These are phyloP conservation scores for Pulveroboletus sp. DNA, from an alignment of 768 basidiomycete species.

Conservation along the genomic window DNA sequence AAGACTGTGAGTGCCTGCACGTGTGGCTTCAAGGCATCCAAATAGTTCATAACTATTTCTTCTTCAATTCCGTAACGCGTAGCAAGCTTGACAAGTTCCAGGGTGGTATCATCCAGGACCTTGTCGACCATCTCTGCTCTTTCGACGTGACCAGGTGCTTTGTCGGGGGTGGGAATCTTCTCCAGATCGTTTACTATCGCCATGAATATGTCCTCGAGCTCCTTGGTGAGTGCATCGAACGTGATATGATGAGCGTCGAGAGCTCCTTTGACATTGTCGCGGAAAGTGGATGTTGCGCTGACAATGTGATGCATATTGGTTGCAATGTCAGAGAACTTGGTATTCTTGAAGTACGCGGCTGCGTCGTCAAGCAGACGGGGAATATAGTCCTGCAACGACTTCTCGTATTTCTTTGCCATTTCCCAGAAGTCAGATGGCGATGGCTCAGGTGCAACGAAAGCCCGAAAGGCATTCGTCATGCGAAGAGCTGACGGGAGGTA, in stretches of 20 bases:
- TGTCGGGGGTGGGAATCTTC: neutral
- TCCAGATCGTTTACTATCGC: neutral
- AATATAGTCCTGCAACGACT: conserved; percentile 1
- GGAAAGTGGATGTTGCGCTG: conserved; percentile 9
- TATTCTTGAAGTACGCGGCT: neutral
- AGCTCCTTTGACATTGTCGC: conserved; percentile 2
- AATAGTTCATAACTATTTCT: neutral
- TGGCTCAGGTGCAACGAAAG: neutral
- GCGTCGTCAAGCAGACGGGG: conserved; percentile 5
- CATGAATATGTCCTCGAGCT: conserved; percentile 13
- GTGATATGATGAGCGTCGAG: conserved; percentile 7
- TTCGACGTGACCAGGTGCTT: conserved; percentile 2
- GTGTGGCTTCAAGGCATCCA: conserved; percentile 3
- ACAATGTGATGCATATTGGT: conserved; percentile 10
- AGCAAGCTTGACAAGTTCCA: conserved; percentile 3
- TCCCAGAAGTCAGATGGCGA: conserved; percentile 13
- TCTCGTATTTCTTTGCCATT: neutral
- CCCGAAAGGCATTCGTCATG: neutral
- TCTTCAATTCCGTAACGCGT: conserved; percentile 5
- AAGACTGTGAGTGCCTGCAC: conserved; percentile 5
- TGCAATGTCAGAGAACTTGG: conserved; percentile 2
- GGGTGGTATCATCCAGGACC: neutral
- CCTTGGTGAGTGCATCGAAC: conserved; percentile 2
- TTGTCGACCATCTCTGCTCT: conserved; percentile 4
- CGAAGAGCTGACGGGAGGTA: neutral